Percentiles rank a stretch among this genome's conserved stretches.
phyloP scores from a whole-genome alignment of 768 basidiomycete species.

The Leccinum boreale region DNA sequence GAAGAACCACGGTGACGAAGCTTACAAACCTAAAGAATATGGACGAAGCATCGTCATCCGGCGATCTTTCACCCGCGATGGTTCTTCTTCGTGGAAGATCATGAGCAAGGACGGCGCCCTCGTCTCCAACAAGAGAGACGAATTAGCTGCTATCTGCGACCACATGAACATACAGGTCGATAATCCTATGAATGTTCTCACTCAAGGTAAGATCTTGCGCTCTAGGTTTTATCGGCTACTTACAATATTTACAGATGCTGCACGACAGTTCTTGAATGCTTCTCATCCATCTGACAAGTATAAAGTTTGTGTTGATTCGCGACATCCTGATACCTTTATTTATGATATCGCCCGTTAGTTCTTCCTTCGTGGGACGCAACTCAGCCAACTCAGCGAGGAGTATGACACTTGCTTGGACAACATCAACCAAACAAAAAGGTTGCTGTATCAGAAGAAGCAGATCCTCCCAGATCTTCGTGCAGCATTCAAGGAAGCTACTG shows the following conservation, averaged over 20 bases:
- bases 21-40: constrained; percentile 81
- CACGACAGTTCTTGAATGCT: constrained; percentile 76
- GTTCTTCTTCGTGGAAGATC: constrained; percentile 79
- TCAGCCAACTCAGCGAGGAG: constrained; percentile 82
- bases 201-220: constrained; percentile 53
- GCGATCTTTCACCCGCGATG: constrained; percentile 75
- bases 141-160: constrained; percentile 84
- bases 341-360: constrained; percentile 49
- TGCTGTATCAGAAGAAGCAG: constrained; percentile 69
- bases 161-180: constrained; percentile 97
- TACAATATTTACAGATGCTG: constrained; percentile 27
- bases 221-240: not conserved
- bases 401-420: constrained; percentile 77
- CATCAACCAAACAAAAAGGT: constrained; percentile 62
- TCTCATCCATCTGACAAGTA: constrained; percentile 85
- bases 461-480: constrained; percentile 73
- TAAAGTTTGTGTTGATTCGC: constrained; percentile 48
- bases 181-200: constrained; percentile 93
- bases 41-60: constrained; percentile 83
- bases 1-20: constrained; percentile 90
- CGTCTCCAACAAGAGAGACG: constrained; percentile 76
- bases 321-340: not conserved
- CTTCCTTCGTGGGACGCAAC: constrained; percentile 91
- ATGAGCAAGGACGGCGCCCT: constrained; percentile 61
- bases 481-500: constrained; percentile 52